phyloP scores from a whole-genome alignment of 2,329 filamentous ascomycete genomes.

The Phialophora chinensis region DNA sequence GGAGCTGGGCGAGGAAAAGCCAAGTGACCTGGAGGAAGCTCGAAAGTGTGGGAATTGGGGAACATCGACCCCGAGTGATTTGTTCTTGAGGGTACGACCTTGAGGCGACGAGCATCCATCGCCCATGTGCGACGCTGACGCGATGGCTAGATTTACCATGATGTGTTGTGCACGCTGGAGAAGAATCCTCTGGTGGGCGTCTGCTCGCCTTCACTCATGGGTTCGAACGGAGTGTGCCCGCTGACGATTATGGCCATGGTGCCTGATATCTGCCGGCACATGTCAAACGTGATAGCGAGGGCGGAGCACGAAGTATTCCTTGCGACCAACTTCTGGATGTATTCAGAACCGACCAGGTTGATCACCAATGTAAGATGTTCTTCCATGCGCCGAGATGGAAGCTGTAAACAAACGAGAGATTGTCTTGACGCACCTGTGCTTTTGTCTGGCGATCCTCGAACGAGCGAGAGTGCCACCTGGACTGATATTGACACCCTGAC shows the following conservation, averaged over 20 bases:
- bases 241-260: conserved; percentile 72
- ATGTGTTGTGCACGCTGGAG: conserved; percentile 58
- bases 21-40: conserved; percentile 61
- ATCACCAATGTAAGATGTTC: conserved; percentile 60
- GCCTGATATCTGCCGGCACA: conserved; percentile 74
- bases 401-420: background rate
- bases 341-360: conserved; percentile 69
- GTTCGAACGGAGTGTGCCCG: conserved; percentile 68
- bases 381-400: background rate
- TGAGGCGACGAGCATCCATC: background rate
- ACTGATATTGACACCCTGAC: background rate
- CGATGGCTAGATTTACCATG: conserved; percentile 64
- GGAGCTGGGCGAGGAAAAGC: conserved; percentile 35
- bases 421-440: background rate
- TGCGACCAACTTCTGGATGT: conserved; percentile 77
- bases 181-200: conserved; percentile 52
- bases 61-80: conserved; percentile 63
- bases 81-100: conserved; percentile 63
- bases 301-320: conserved; percentile 76
- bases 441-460: background rate
- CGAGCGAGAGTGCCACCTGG: background rate
- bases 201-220: conserved; percentile 65
- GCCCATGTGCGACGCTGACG: background rate
- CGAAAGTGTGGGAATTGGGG: conserved; percentile 72
- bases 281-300: conserved; percentile 75